These are phyloP conservation scores for Stephanodiscus triporus DNA, from an alignment of 108 stramenopile species.

Conservation along the genomic window DNA sequence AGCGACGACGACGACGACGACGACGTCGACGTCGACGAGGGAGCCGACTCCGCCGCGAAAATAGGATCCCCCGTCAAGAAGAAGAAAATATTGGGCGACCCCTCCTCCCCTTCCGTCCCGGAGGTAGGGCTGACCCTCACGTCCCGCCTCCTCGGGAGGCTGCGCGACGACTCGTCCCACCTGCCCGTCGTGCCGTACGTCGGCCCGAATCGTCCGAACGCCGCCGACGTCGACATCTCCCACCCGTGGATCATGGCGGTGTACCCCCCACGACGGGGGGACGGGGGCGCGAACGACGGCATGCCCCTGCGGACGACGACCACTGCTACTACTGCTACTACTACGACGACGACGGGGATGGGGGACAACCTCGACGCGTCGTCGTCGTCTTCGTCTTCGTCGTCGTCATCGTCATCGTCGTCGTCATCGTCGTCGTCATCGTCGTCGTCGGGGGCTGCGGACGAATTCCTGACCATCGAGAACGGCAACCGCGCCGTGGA, in stretches of 20 bases:
- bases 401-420: too few species aligned
- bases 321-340: not conserved
- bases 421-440: not conserved
- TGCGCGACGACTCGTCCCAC: constrained; percentile 25
- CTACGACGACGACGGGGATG: too few species aligned
- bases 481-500: constrained; percentile 74
- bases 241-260: constrained; percentile 68
- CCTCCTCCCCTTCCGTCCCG: constrained; percentile 1
- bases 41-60: constrained; percentile 3
- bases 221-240: constrained; percentile 80
- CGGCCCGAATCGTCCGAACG: constrained; percentile 63
- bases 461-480: constrained; percentile 49
- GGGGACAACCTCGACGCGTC: not conserved
- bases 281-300: not conserved
- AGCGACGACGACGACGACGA: constrained; percentile 4
- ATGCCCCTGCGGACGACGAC: not conserved
- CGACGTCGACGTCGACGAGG: constrained; percentile 16
- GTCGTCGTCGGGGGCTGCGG: not conserved
- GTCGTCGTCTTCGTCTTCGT: too few species aligned
- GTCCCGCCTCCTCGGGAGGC: constrained; percentile 17
- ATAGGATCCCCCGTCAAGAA: too few species aligned
- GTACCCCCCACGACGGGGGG: constrained; percentile 11
- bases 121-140: not conserved
- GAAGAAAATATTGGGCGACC: not conserved
- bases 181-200: constrained; percentile 51